Conservation (phyloP, 768 basidiomycete species). For the Lentinula guzmanii region DNA sequence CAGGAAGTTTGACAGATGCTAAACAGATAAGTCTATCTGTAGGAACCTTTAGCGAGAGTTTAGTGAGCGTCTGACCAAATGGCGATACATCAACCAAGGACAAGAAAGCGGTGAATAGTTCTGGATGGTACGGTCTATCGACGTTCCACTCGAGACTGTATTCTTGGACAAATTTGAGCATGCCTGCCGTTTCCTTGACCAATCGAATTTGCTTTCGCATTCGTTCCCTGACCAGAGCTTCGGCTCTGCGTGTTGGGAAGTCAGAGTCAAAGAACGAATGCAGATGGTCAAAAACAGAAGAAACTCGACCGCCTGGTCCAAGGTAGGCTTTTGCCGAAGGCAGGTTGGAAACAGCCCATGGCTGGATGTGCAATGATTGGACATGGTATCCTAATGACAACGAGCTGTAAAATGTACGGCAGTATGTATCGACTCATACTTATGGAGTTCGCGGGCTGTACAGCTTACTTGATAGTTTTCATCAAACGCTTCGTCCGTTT, state of each 20-base stretch:
- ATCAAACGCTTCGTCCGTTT: constrained; percentile 23
- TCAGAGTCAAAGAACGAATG: constrained; percentile 4
- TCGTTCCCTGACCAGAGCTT: constrained; percentile 18
- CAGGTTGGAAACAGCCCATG: constrained; percentile 28
- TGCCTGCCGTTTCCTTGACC: constrained; percentile 25
- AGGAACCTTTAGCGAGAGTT: constrained; percentile 34
- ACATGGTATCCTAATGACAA: constrained; percentile 23
- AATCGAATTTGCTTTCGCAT: constrained; percentile 29
- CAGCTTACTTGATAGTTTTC: constrained; percentile 17
- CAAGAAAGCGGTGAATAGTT: constrained; percentile 32
- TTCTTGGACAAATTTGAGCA: constrained; percentile 25
- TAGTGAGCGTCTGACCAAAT: constrained; percentile 25
- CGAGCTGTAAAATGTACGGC: constrained; percentile 14
- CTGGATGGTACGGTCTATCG: constrained; percentile 23
- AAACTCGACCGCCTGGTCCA: not conserved
- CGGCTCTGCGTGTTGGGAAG: not conserved
- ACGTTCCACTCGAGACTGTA: constrained; percentile 38
- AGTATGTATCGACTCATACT: not conserved
- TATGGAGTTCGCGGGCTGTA: not conserved
- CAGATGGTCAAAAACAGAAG: not conserved
- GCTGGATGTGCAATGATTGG: constrained; percentile 27
- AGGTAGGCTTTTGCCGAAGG: not conserved
- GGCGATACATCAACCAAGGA: constrained; percentile 18
- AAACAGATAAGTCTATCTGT: constrained; percentile 27
- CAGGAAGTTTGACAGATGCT: constrained; percentile 24